Percentiles rank a stretch among this genome's conserved stretches.
phyloP scores from a whole-genome alignment of 2,329 filamentous ascomycete genomes.

The Claviceps pazoutovae region DNA sequence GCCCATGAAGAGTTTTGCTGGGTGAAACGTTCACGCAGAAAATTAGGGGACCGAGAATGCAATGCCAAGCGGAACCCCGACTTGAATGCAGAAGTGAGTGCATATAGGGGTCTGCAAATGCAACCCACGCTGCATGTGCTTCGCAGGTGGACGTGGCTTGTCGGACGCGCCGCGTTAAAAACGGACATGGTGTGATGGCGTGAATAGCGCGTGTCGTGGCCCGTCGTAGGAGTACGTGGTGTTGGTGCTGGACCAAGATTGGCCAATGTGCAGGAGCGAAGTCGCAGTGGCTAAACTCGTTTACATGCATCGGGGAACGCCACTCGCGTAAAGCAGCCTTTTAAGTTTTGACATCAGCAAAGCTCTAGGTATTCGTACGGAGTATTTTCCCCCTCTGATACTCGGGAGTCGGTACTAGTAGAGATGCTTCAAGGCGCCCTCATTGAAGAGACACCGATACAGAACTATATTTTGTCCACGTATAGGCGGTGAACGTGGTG shows the following conservation, averaged over 20 bases:
- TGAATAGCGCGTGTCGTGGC: not conserved
- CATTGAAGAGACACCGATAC: no score
- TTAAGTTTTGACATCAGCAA: no score
- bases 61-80: not conserved
- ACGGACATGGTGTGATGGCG: constrained; percentile 1
- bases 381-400: no score
- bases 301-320: constrained; percentile 1
- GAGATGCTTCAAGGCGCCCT: no score
- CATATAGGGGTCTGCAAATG: not conserved
- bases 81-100: not conserved
- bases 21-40: no score
- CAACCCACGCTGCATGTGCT: not conserved
- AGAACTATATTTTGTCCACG: no score
- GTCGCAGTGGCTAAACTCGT: not conserved
- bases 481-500: no score
- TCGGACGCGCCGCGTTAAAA: constrained; percentile 3
- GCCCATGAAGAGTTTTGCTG: no score
- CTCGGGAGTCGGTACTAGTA: no score
- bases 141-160: not conserved
- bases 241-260: not conserved
- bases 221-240: not conserved
- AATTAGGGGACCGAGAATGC: not conserved
- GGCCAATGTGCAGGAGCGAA: not conserved
- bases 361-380: no score
- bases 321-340: not conserved